These are phyloP conservation scores for Trypanosoma vivax DNA, from an alignment of 208 protist species.

Conservation along the genomic window DNA sequence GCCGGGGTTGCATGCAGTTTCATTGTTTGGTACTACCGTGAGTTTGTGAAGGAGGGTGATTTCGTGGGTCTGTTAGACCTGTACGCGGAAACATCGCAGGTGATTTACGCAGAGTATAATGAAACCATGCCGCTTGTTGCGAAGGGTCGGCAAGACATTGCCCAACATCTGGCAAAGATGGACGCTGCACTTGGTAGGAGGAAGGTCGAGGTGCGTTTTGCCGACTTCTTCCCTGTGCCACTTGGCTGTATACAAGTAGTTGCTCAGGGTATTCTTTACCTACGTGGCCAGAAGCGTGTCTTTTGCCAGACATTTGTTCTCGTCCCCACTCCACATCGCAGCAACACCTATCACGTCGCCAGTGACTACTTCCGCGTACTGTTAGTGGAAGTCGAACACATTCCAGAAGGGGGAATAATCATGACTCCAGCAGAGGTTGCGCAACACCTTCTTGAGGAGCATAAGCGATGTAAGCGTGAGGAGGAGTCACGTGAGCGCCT, in stretches of 20 bases:
- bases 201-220: conserved; percentile 76
- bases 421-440: conserved; percentile 56
- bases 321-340: conserved; percentile 62
- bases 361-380: conserved; percentile 80
- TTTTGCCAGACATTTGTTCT: conserved; percentile 80
- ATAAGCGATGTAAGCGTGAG: conserved; percentile 25
- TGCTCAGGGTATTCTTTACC: conserved; percentile 69
- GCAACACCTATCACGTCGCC: conserved; percentile 76
- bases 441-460: conserved; percentile 45
- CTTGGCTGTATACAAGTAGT: conserved; percentile 57
- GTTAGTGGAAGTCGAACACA: conserved; percentile 52
- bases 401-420: conserved; percentile 56
- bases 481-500: conserved; percentile 13
- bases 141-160: conserved; percentile 43
- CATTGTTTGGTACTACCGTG: conserved; percentile 71
- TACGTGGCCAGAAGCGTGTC: conserved; percentile 36
- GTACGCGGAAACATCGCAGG: conserved; percentile 58
- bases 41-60: conserved; percentile 54
- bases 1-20: conserved; percentile 59
- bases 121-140: conserved; percentile 36
- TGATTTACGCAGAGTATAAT: conserved; percentile 50
- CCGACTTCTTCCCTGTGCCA: conserved; percentile 62
- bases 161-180: conserved; percentile 41
- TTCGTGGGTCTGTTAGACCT: conserved; percentile 43
- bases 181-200: conserved; percentile 46